These are phyloP conservation scores for Fomitopsis palustris DNA, from an alignment of 1,284 basidiomycete species.

Conservation along the genomic window DNA sequence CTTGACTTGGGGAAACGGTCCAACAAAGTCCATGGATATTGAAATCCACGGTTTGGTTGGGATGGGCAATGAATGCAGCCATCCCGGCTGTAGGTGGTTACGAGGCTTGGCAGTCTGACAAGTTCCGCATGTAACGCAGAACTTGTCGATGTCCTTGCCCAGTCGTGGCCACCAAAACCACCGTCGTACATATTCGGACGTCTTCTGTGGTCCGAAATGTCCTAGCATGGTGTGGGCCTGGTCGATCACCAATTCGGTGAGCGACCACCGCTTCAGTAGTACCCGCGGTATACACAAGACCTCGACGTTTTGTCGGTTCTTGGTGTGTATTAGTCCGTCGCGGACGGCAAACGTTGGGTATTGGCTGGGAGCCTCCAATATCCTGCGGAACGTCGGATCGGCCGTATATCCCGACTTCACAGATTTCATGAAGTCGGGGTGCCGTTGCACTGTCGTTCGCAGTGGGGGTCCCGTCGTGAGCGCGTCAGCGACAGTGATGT, in stretches of 20 bases:
- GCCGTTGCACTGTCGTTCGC: background rate
- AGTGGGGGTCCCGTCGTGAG: background rate
- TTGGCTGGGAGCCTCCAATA: background rate
- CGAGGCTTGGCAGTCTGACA: constrained; percentile 23
- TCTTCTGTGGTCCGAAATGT: constrained; percentile 22
- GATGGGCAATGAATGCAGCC: constrained; percentile 23
- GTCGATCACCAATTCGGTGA: constrained; percentile 15
- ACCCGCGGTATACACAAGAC: too few relatives aligned
- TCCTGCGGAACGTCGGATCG: background rate
- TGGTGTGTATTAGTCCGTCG: constrained; percentile 8
- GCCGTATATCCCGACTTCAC: background rate
- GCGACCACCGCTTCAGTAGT: constrained; percentile 11
- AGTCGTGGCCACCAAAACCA: constrained; percentile 35
- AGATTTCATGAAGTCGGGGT: background rate
- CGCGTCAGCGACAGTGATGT: background rate
- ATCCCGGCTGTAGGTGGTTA: constrained; percentile 12
- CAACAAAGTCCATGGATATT: constrained; percentile 9
- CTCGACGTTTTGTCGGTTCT: constrained; percentile 11
- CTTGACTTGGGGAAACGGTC: constrained; percentile 19
- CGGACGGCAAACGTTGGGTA: background rate
- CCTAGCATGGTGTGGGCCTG: constrained; percentile 24
- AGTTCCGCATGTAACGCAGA: constrained; percentile 20
- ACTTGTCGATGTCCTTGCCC: constrained; percentile 10
- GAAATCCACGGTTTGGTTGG: too few relatives aligned
- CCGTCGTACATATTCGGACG: constrained; percentile 21